A percentile compares a stretch with the other conserved stretches of the same genome.
Evolutionary conservation across 2,329 filamentous ascomycete species (phyloP).

Genomic region (Penicillium sp.): DNA sequence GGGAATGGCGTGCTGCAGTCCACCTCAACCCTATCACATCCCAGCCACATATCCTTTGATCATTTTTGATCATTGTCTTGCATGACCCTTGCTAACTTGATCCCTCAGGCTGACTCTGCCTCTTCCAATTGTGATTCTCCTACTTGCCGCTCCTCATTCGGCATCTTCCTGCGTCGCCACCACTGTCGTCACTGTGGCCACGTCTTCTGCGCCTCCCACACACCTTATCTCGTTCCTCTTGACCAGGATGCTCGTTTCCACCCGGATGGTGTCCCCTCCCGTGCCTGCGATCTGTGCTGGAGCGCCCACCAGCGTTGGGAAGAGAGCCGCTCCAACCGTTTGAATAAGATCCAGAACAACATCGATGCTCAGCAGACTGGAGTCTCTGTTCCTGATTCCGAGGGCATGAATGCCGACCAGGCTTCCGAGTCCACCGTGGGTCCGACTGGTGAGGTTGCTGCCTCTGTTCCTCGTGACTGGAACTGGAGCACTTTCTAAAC

Average conservation of each 20-base stretch:
- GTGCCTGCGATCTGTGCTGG: conserved; percentile 62
- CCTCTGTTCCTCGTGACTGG: conserved; percentile 59
- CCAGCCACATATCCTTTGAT: background rate
- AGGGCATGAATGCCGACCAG: conserved; percentile 23
- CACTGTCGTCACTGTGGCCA: conserved; percentile 67
- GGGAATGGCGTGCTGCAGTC: conserved; percentile 27
- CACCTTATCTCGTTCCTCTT: conserved; percentile 55
- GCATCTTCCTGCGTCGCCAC: conserved; percentile 61
- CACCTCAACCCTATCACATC: background rate
- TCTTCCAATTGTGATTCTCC: conserved; percentile 57
- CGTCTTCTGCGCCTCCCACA: conserved; percentile 63
- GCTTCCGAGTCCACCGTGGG: conserved; percentile 15
- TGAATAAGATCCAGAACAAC: conserved; percentile 50
- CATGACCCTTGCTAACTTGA: conserved; percentile 15
- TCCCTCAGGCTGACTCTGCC: conserved; percentile 55
- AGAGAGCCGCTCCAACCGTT: conserved; percentile 45
- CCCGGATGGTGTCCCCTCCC: conserved; percentile 54
- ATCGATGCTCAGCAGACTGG: conserved; percentile 30
- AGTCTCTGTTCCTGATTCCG: conserved; percentile 21
- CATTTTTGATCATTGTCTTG: background rate
- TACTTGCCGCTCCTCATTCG: conserved; percentile 58
- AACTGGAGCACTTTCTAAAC: conserved; percentile 61
- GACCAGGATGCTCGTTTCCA: conserved; percentile 65
- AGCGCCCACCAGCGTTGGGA: conserved; percentile 59
- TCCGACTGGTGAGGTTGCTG: conserved; percentile 47